phyloP scores from a whole-genome alignment of 2,329 filamentous ascomycete species.

The Hymenoscyphus infarciens region DNA sequence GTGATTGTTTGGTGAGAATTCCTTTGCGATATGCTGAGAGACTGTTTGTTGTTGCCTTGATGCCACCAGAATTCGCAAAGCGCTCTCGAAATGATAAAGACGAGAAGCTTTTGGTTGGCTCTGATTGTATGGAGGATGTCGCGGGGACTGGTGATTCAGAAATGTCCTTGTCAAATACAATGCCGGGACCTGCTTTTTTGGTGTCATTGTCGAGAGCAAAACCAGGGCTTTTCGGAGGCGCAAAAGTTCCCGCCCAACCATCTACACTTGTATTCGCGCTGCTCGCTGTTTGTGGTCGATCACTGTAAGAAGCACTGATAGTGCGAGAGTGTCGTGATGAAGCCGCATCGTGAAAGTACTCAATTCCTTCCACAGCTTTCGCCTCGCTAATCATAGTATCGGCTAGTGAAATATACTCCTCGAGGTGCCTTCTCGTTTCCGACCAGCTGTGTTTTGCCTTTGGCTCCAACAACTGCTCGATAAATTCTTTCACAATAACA shows the following conservation, averaged over 20 bases:
- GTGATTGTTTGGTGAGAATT: neutral
- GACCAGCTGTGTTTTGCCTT: constrained; percentile 24
- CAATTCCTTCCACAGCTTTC: constrained; percentile 16
- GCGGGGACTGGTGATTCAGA: neutral
- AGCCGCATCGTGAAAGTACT: constrained; percentile 13
- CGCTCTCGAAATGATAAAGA: neutral
- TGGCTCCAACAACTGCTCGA: constrained; percentile 17
- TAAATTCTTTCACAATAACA: constrained; percentile 19
- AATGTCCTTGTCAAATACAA: neutral
- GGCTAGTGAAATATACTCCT: constrained; percentile 24
- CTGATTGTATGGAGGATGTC: neutral
- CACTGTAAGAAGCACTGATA: constrained; percentile 3
- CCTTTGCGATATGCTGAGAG: neutral
- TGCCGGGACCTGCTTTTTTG: neutral
- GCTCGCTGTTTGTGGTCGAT: constrained; percentile 11
- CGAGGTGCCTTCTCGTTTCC: constrained; percentile 18
- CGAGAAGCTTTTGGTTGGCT: neutral
- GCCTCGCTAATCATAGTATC: constrained; percentile 29
- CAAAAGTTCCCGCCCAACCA: neutral
- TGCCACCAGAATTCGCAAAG: neutral
- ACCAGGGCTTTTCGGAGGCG: constrained; percentile 6
- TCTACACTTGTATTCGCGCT: constrained; percentile 15
- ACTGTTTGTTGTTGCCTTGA: neutral
- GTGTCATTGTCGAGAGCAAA: neutral
- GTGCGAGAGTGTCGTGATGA: constrained; percentile 2